Evolutionary conservation across 169 alveolate genomes (phyloP), one percentile per base, ranked within the genome.

Genomic region (Plasmodium blacklocki): DNA sequence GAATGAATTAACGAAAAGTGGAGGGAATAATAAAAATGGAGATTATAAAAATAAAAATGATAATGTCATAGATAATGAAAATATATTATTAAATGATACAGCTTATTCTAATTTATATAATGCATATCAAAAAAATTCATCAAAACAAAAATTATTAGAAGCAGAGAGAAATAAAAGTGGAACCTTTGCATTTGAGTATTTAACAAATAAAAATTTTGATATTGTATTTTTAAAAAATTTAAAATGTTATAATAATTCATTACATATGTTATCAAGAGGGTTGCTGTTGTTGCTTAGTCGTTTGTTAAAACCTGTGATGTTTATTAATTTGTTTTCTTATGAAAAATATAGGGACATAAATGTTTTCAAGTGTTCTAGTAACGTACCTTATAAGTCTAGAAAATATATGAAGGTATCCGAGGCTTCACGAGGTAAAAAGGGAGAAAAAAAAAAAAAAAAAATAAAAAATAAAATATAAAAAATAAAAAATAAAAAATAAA

Each of bases 151-250:
- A 56, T 64, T 86, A n/a, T 39, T 86, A 3, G 62, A 56, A 19
- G 47, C 92, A 7, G 86, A 72, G 23, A 86, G 58, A 56, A 86
- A 86, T 72, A 47, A 52, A 49, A 86, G 92, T 56, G 92, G 92
- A 3, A 86, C 71, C 63, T 86, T 86, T 49, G 92, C 92, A 47
- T 86, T 64, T 86, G 92, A 86, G 15, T 86, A 86, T 67, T 39
- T 86, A 60, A 72, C 92, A 50, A 73, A 86, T 54, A 70, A 86
- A 73, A 86, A 70, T 60, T 86, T 86, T 64, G 80, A 86, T 52
- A 12, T 86, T 4, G 26, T 86, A 8, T 86, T 86, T 86, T 86
- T 86, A 73, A 70, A 86, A 43, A 86, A 50, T 71, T 52, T 86
- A 14, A 86, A 86, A 47, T 15, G 71, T 64, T 62, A 70, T 23